Percentiles rank a stretch among this genome's conserved stretches.
Evolutionary conservation across 306 rosid species (phyloP).

Genomic region (Cicer pinnatifidum): DNA sequence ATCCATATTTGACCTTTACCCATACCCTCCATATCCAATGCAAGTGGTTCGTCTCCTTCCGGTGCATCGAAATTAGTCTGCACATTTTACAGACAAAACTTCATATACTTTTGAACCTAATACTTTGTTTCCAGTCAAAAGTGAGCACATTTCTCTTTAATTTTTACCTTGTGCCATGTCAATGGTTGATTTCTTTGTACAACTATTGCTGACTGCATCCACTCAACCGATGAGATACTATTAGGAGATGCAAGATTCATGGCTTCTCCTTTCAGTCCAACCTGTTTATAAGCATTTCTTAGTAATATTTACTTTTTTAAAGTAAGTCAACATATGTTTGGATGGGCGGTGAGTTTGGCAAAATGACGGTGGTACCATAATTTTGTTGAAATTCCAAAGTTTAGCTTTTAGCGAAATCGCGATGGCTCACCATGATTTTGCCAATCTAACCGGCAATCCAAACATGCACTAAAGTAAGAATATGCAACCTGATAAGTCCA

Average conservation of each 20-base stretch:
- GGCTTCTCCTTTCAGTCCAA: constrained; percentile 95
- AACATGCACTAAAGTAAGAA: constrained; percentile 25
- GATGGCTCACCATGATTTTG: no score
- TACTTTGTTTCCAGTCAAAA: constrained; percentile 24
- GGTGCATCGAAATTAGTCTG: constrained; percentile 87
- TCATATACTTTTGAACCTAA: constrained; percentile 9
- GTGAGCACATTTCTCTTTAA: constrained; percentile 25
- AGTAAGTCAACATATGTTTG: neutral
- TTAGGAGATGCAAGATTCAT: constrained; percentile 83
- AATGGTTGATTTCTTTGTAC: constrained; percentile 75
- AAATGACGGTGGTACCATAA: no score
- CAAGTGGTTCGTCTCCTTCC: constrained; percentile 86
- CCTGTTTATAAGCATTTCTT: constrained; percentile 53
- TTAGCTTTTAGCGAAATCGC: no score
- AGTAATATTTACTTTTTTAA: constrained; percentile 34
- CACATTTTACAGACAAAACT: constrained; percentile 43
- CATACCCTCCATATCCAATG: constrained; percentile 95
- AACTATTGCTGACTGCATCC: constrained; percentile 77
- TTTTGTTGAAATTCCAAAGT: no score
- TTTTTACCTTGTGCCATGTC: constrained; percentile 95
- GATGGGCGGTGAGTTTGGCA: no score
- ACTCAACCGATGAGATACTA: constrained; percentile 78
- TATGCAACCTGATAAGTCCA: constrained; percentile 92
- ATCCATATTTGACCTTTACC: constrained; percentile 99
- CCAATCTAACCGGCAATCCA: no score